Evolutionary conservation across 176 grass and related monocot genomes (phyloP).

Genomic region (Sorghum bicolor): DNA sequence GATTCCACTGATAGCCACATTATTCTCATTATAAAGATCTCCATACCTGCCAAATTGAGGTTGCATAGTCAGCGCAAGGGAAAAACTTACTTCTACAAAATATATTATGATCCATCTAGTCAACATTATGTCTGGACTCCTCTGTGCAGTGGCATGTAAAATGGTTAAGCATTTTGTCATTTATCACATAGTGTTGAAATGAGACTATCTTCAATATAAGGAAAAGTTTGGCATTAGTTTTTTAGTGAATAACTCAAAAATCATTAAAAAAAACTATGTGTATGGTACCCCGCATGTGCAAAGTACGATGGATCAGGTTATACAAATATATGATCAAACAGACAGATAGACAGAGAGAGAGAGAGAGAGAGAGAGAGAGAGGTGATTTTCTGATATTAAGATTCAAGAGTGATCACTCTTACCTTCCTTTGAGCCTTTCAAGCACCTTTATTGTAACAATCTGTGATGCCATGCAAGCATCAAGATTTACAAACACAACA

Average conservation of each 20-base stretch:
- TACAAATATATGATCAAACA: background rate
- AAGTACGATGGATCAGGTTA: background rate
- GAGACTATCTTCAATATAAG: background rate
- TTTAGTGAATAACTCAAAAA: background rate
- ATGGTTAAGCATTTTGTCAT: slow-evolving; percentile 12
- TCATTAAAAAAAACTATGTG: background rate
- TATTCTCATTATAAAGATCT: slow-evolving; percentile 78
- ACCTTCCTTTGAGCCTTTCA: slow-evolving; percentile 93
- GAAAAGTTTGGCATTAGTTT: background rate
- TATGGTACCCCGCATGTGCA: background rate
- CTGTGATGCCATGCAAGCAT: slow-evolving; percentile 98
- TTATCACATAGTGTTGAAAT: background rate
- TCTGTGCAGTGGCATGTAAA: background rate
- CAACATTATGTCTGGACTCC: slow-evolving; percentile 17
- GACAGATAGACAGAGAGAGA: too few relatives aligned
- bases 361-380: too few relatives aligned
- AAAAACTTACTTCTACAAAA: background rate
- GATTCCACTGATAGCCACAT: slow-evolving; percentile 91
- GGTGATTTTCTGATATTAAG: slow-evolving; percentile 16
- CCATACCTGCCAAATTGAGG: slow-evolving; percentile 75
- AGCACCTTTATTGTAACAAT: slow-evolving; percentile 88
- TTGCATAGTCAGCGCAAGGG: slow-evolving; percentile 11
- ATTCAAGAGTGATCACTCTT: background rate
- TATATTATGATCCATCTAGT: background rate
- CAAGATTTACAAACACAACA: slow-evolving; percentile 93